Percentiles rank a stretch among this genome's conserved stretches.
Conservation (phyloP, 2,329 filamentous ascomycete species). For the Phialophora expanda region DNA sequence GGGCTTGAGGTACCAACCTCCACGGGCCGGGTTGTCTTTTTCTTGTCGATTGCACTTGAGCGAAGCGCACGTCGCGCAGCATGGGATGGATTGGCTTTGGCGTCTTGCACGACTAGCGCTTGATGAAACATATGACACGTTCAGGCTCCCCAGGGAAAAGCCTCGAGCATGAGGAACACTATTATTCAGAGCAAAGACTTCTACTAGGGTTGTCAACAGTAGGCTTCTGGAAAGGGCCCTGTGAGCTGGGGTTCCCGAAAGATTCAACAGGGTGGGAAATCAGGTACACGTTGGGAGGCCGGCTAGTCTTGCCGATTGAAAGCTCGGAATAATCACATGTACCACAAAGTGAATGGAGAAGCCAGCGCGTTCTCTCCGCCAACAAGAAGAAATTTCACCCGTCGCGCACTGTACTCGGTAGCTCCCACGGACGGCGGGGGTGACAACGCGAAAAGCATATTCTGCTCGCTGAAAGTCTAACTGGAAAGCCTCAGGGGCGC, state of each 20-base stretch:
- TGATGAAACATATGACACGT: slow-evolving; percentile 18
- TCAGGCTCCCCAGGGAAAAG: slow-evolving; percentile 18
- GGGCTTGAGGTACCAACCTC: slow-evolving; percentile 24
- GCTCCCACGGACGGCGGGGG: neutral
- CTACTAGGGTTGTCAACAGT: slow-evolving; percentile 8
- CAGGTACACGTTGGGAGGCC: slow-evolving; percentile 17
- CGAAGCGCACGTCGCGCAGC: slow-evolving; percentile 23
- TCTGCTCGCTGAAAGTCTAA: neutral
- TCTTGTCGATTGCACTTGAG: slow-evolving; percentile 31
- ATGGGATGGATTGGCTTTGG: slow-evolving; percentile 22
- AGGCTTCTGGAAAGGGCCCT: slow-evolving; percentile 4
- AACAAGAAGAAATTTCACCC: slow-evolving; percentile 4
- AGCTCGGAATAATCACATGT: slow-evolving; percentile 18
- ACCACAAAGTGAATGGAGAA: slow-evolving; percentile 14
- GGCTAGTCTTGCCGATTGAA: slow-evolving; percentile 10
- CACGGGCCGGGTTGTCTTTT: slow-evolving; percentile 6
- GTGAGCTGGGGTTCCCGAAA: slow-evolving; percentile 2
- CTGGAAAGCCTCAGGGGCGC: neutral
- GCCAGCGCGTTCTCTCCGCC: slow-evolving; percentile 1
- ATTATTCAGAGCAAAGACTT: slow-evolving; percentile 14
- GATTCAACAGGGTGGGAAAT: slow-evolving; percentile 13
- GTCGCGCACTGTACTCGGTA: neutral
- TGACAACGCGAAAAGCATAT: neutral
- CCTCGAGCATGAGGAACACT: slow-evolving; percentile 9
- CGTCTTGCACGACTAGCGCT: slow-evolving; percentile 19